Conservation (phyloP, 2,329 filamentous ascomycete genomes). For the Aspergillus calidoustus region DNA sequence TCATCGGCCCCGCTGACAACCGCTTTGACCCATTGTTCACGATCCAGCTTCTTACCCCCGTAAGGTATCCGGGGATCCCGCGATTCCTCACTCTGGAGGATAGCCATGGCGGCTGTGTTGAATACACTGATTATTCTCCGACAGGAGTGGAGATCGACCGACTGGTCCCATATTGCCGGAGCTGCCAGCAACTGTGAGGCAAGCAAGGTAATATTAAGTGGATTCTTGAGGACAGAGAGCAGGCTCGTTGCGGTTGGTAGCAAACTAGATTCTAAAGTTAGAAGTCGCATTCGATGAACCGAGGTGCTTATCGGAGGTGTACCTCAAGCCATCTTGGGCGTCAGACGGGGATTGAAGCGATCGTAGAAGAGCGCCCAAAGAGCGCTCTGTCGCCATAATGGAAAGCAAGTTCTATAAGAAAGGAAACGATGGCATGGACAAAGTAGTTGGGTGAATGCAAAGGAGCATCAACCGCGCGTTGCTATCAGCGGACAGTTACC, state of each 20-base stretch:
- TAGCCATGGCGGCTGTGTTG: conserved; percentile 62
- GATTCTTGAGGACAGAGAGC: conserved; percentile 59
- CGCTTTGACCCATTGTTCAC: conserved; percentile 63
- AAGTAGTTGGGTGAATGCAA: not conserved
- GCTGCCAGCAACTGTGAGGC: conserved; percentile 63
- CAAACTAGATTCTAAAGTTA: conserved; percentile 43
- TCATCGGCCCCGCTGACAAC: conserved; percentile 65
- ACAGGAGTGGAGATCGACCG: conserved; percentile 59
- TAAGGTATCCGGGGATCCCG: conserved; percentile 42
- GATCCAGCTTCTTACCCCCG: conserved; percentile 55
- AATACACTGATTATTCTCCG: conserved; percentile 65
- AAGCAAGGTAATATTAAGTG: conserved; percentile 64
- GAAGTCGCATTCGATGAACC: conserved; percentile 10
- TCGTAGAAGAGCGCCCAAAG: conserved; percentile 63
- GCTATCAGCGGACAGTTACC: conserved; percentile 8
- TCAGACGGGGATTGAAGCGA: conserved; percentile 63
- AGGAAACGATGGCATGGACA: conserved; percentile 10
- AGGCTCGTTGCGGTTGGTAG: conserved; percentile 58
- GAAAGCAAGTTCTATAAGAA: not conserved
- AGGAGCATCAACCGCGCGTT: not conserved
- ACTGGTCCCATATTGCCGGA: conserved; percentile 62
- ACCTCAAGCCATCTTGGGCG: conserved; percentile 65
- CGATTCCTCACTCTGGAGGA: conserved; percentile 53
- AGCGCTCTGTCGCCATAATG: conserved; percentile 63
- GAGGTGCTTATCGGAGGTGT: conserved; percentile 12